Evolutionary conservation across 768 basidiomycete species (phyloP), one percentile per base, ranked within the genome.

Genomic region (Hygrocybe coccinea): DNA sequence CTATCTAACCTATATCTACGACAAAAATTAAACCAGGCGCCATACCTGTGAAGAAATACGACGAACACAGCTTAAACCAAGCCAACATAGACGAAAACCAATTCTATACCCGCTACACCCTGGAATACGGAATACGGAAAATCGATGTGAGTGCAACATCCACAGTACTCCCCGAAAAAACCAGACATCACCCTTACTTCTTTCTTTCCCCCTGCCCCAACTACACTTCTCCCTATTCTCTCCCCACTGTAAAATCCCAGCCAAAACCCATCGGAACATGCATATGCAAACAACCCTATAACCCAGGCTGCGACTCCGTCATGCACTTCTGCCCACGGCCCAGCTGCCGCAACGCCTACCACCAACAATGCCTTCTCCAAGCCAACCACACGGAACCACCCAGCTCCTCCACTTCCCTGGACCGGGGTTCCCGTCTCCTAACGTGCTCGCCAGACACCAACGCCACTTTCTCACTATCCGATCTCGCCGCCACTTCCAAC

Each of bases 321-420:
- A 81, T 80, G 68, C 80, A 85, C 52, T 82, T 82, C 52, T 86
- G 84, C 60, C 81, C 83, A 0, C 76, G 79, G 0, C 79, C 77
- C 0, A 52, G 59, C 0, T 86, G 84, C 57, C 65, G 73, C 10
- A 71, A 63, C 3, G 74, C 70, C 7, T 84, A 76, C 56, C 84
- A 86, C 61, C 70, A 73, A 10, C 21, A 59, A 0, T 86, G 84
- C 55, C 65, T 85, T 3, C 17, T 71, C 10, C 61, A 60, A 11
- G 44, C 55, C 3, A 68, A 66, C 1, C 68, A 62, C 43, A 56
- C 65, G n/a, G 64, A 71, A 55, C 60, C 65, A 61, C 39, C 59
- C 10, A 19, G 21, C n/a, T n/a, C 43, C 43, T 38, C 39, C 39
- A 41, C 3, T 12, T 38, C 60, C 52, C 35, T 65, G 10, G 36